Evolutionary conservation across 495 filamentous ascomycete species (phyloP).

Genomic region (Oidiodendron maius): DNA sequence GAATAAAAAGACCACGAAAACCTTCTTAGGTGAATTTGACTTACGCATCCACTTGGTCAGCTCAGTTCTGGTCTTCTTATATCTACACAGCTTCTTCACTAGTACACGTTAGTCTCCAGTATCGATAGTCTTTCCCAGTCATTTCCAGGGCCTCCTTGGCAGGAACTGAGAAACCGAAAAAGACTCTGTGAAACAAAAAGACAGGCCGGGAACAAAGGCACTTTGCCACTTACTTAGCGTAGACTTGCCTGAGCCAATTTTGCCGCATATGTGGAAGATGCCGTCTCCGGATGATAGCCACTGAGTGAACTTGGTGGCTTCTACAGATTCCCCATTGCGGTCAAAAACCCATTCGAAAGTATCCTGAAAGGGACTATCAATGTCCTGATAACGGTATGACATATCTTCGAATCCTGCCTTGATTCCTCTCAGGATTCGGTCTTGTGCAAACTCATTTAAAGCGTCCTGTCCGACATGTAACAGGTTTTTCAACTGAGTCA

Average conservation of each 20-base stretch:
- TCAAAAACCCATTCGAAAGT: background rate
- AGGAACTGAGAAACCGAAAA: background rate
- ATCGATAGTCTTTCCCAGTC: too few relatives aligned
- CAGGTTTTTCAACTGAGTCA: too few relatives aligned
- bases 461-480: constrained; percentile 13
- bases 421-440: constrained; percentile 26
- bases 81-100: too few relatives aligned
- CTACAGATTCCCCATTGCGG: background rate
- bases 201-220: constrained; percentile 12
- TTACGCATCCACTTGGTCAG: too few relatives aligned
- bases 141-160: background rate
- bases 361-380: background rate
- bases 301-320: background rate
- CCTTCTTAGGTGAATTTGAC: too few relatives aligned
- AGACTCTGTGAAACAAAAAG: constrained; percentile 26
- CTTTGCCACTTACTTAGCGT: constrained; percentile 38
- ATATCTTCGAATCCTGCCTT: background rate
- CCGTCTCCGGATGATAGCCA: constrained; percentile 28
- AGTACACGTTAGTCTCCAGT: too few relatives aligned
- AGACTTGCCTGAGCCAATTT: constrained; percentile 40
- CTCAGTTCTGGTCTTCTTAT: too few relatives aligned
- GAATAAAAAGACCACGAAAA: too few relatives aligned
- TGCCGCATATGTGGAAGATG: constrained; percentile 33
- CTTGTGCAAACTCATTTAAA: constrained; percentile 16
- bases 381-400: constrained; percentile 7